These are phyloP conservation scores for Solanum commersonii DNA, from an alignment of 257 asterid genomes.

Conservation along the genomic window DNA sequence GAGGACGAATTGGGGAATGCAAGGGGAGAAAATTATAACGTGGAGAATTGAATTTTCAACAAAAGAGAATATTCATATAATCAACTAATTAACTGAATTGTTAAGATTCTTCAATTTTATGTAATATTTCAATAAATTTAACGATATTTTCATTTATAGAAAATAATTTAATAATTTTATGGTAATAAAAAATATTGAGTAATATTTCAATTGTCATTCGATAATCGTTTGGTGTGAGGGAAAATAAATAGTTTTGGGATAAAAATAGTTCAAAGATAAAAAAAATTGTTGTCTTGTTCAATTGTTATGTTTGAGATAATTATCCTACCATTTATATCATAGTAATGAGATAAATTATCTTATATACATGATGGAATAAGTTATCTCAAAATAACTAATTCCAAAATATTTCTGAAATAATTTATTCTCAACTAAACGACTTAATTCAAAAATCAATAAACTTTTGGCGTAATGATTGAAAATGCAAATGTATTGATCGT, in stretches of 20 bases:
- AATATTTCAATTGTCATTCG: not conserved
- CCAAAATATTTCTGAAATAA: too few species aligned
- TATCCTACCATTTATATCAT: too few species aligned
- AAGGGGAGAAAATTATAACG: not conserved
- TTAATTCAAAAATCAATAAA: not conserved
- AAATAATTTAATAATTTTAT: not conserved
- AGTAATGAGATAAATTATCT: too few species aligned
- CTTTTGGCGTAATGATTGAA: not conserved
- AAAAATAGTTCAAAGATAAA: too few species aligned
- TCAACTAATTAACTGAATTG: not conserved
- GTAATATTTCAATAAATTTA: not conserved
- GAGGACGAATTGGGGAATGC: not conserved
- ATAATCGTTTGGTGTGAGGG: too few species aligned
- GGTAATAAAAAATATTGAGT: not conserved
- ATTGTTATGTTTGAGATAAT: too few species aligned
- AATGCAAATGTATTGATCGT: not conserved
- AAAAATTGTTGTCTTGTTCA: too few species aligned
- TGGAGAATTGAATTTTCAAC: not conserved
- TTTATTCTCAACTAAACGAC: too few species aligned
- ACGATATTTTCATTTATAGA: not conserved
- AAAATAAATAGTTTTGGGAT: too few species aligned
- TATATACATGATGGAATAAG: rapidly evolving
- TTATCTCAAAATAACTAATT: too few species aligned
- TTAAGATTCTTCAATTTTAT: not conserved
- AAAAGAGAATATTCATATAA: not conserved